Conservation (phyloP, 352 stramenopile genomes). For the Phytophthora agathidicida region DNA sequence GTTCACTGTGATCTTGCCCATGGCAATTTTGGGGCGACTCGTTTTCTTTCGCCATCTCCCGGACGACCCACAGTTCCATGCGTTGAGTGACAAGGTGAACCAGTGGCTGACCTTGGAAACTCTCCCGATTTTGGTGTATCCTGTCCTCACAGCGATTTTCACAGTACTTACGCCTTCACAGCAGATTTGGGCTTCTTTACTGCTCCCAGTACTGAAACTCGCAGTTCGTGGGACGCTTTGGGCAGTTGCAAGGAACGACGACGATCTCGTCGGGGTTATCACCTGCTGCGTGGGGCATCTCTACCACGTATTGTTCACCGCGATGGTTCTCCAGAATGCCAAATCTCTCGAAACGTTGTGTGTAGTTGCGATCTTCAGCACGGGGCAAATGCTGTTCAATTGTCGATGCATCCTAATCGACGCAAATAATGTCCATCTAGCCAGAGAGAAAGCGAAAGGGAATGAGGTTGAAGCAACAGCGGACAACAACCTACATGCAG, state of each 20-base stretch:
- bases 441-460: not conserved
- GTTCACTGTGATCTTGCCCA: constrained; percentile 23
- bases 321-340: constrained; percentile 45
- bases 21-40: constrained; percentile 13
- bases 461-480: not conserved
- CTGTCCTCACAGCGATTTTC: constrained; percentile 42
- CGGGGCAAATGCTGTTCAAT: constrained; percentile 39
- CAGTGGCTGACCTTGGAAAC: constrained; percentile 24
- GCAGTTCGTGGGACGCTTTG: constrained; percentile 28
- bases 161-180: constrained; percentile 24
- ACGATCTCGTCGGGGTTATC: constrained; percentile 38
- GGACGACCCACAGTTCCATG: constrained; percentile 13
- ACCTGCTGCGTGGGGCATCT: constrained; percentile 38
- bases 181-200: constrained; percentile 40
- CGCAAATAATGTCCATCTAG: constrained; percentile 2
- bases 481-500: not conserved
- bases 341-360: constrained; percentile 39
- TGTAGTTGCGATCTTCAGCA: constrained; percentile 33
- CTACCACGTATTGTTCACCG: constrained; percentile 54
- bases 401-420: constrained; percentile 22
- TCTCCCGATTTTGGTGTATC: constrained; percentile 41
- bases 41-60: constrained; percentile 21
- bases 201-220: constrained; percentile 47
- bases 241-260: constrained; percentile 24
- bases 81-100: constrained; percentile 31